phyloP scores from a whole-genome alignment of 257 asterid genomes.

The Henckelia pumila region DNA sequence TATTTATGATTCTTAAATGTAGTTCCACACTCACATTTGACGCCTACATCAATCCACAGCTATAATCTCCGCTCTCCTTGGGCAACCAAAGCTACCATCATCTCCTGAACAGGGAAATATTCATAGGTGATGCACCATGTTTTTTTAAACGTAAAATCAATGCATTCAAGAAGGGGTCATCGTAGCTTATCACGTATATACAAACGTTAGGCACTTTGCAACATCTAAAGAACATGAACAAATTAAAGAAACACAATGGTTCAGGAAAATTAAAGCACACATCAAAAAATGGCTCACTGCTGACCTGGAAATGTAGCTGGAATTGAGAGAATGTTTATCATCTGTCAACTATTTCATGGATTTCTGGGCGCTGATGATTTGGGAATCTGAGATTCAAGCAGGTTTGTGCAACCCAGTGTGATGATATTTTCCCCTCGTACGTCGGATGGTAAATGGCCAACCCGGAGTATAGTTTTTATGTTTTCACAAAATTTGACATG shows the following conservation, averaged over 20 bases:
- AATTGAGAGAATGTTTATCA: not conserved
- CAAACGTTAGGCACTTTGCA: not conserved
- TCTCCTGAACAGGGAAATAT: not conserved
- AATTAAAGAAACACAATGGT: not conserved
- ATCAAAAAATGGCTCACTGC: not conserved
- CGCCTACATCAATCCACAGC: not conserved
- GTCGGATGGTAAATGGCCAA: not conserved
- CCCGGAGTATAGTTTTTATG: conserved; percentile 17
- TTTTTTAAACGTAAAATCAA: too few species aligned
- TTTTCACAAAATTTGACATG: conserved; percentile 29
- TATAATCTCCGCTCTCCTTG: not conserved
- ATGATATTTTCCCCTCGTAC: not conserved
- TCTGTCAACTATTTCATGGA: not conserved
- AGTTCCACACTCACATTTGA: not conserved
- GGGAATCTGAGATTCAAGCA: not conserved
- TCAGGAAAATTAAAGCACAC: not conserved
- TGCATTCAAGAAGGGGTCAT: not conserved
- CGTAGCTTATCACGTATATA: not conserved
- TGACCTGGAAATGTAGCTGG: not conserved
- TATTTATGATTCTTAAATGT: not conserved
- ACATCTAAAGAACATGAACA: not conserved
- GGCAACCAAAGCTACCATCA: not conserved
- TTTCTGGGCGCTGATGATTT: not conserved
- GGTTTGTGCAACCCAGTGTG: conserved; percentile 28
- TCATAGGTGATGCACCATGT: not conserved